Conservation (phyloP, 1,284 basidiomycete species). For the Ganoderma leucocontextum region DNA sequence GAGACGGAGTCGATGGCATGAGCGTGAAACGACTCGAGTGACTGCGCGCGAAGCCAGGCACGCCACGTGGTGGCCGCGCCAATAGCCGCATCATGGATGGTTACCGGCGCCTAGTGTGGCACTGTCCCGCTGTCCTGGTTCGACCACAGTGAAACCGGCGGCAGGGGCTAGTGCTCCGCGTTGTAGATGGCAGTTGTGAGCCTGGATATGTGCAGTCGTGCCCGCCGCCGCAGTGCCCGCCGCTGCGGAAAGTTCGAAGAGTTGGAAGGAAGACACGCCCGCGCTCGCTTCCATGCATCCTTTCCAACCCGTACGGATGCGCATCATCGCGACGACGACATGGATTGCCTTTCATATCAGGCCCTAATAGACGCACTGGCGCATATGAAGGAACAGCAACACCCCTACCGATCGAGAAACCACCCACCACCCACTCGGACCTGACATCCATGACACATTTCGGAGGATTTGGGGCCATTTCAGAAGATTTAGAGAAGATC, state of each 20-base stretch:
- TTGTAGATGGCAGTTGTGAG: not conserved
- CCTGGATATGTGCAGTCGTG: not conserved
- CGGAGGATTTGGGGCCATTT: not conserved
- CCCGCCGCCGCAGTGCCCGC: not conserved
- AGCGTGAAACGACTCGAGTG: too few relatives aligned
- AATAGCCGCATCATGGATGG: not conserved
- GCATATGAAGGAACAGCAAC: not conserved
- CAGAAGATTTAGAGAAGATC: not conserved
- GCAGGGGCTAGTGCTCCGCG: not conserved
- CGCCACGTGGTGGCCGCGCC: not conserved
- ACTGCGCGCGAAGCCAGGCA: not conserved
- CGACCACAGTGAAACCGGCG: not conserved
- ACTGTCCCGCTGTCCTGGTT: not conserved
- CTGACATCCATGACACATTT: not conserved
- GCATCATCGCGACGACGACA: not conserved
- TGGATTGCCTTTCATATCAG: not conserved
- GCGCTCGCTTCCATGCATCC: constrained; percentile 3
- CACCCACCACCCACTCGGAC: not conserved
- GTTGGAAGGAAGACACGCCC: not conserved
- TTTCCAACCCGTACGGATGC: not conserved
- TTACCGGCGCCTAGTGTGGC: not conserved
- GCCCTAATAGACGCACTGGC: not conserved
- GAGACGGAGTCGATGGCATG: not conserved
- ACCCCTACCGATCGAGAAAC: not conserved
- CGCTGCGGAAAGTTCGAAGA: not conserved